A percentile compares a stretch with the other conserved stretches of the same genome.
phyloP scores from a whole-genome alignment of 257 asterid genomes.

The Datura wrightii region DNA sequence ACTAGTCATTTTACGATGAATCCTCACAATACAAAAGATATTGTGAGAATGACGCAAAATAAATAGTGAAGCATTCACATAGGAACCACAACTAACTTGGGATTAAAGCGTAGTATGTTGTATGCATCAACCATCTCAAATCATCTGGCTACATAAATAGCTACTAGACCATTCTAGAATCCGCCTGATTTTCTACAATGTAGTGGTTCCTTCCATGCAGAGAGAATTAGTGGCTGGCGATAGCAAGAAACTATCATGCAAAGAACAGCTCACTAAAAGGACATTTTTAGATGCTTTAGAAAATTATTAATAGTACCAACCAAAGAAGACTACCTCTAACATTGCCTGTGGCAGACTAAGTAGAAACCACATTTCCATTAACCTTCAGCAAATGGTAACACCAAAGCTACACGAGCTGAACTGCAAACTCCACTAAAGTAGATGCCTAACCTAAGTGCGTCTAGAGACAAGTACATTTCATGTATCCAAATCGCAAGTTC shows the following conservation, averaged over 20 bases:
- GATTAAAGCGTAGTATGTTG: not conserved
- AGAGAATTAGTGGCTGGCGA: not conserved
- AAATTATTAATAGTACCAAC: not conserved
- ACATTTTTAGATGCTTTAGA: not conserved
- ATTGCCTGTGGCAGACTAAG: not conserved
- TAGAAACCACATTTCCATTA: not conserved
- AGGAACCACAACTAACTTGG: not conserved
- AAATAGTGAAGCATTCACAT: not conserved
- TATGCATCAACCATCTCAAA: not conserved
- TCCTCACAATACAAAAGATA: slow-evolving; percentile 1
- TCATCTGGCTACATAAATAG: slow-evolving; percentile 1
- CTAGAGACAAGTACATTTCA: not conserved
- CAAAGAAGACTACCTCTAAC: not conserved
- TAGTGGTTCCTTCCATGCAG: slow-evolving; percentile 2
- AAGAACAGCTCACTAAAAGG: slow-evolving; percentile 7
- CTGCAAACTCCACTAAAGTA: not conserved
- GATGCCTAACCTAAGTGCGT: not conserved
- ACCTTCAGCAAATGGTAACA: slow-evolving; percentile 13
- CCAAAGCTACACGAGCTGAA: not conserved
- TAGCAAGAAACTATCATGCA: not conserved
- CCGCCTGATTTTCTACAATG: not conserved
- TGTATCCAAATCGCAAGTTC: not conserved
- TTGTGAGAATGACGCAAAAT: not conserved
- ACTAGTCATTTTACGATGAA: no score
- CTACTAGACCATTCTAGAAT: not conserved